Conservation (phyloP, 805 yeast species). For the Yarrowia alimentaria region DNA sequence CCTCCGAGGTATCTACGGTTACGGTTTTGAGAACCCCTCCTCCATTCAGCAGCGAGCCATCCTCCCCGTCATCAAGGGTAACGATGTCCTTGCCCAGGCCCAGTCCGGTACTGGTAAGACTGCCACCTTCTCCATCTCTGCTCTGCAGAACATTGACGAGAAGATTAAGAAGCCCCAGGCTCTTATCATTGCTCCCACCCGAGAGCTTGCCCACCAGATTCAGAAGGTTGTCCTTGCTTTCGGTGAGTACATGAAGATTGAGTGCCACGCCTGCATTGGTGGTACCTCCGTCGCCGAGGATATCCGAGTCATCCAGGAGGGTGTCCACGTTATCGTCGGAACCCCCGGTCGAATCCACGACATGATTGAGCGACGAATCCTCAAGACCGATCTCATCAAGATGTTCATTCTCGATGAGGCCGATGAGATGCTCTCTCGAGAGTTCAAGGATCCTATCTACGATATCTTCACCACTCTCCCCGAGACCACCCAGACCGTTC, state of each 20-base stretch:
- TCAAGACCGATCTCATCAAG: conserved; percentile 73
- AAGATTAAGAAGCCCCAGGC: conserved; percentile 79
- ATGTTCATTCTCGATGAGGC: conserved; percentile 95
- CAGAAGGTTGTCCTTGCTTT: conserved; percentile 81
- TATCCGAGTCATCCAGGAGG: conserved; percentile 66
- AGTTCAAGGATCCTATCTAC: conserved; percentile 93
- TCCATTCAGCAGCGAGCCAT: conserved; percentile 98
- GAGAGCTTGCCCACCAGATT: conserved; percentile 94
- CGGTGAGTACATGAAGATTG: conserved; percentile 84
- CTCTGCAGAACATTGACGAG: conserved; percentile 80
- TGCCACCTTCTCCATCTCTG: conserved; percentile 94
- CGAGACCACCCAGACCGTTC: conserved; percentile 82
- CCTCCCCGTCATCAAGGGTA: conserved; percentile 87
- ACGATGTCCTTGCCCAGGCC: conserved; percentile 97
- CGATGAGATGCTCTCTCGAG: conserved; percentile 88
- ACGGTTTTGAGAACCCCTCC: conserved; percentile 95
- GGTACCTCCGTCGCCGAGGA: conserved; percentile 85
- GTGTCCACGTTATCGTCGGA: conserved; percentile 91
- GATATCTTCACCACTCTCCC: conserved; percentile 86
- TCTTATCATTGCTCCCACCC: conserved; percentile 86
- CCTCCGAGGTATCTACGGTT: conserved; percentile 55
- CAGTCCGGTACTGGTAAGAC: conserved; percentile 99
- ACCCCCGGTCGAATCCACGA: conserved; percentile 96
- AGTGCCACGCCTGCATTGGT: conserved; percentile 90
- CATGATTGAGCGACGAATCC: conserved; percentile 78